Conservation (phyloP, 1,284 basidiomycete genomes). For the Austroboletus sp. region DNA sequence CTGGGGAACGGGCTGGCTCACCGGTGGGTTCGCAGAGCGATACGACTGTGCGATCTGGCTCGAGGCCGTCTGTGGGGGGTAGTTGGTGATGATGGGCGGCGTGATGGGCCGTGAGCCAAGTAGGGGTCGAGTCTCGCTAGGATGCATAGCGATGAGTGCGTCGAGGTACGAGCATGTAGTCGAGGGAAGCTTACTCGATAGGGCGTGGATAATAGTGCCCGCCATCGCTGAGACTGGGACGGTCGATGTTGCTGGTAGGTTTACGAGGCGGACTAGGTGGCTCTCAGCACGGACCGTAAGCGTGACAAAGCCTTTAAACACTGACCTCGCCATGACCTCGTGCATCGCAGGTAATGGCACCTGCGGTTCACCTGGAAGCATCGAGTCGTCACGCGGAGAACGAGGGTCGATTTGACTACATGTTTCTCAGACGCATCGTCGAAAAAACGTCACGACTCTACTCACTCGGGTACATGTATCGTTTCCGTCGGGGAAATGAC, state of each 20-base stretch:
- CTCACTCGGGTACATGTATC: conserved; percentile 24
- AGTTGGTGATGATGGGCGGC: conserved; percentile 28
- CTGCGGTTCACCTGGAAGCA: conserved; percentile 25
- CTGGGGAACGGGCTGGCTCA: conserved; percentile 29
- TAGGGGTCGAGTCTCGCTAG: conserved; percentile 36
- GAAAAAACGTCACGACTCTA: conserved; percentile 6
- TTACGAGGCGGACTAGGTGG: conserved; percentile 19
- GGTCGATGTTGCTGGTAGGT: conserved; percentile 25
- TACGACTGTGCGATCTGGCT: conserved; percentile 23
- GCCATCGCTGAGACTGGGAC: conserved; percentile 14
- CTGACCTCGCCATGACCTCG: conserved; percentile 35
- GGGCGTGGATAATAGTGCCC: conserved; percentile 10
- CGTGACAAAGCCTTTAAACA: background rate
- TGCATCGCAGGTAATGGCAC: conserved; percentile 36
- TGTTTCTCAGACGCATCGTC: background rate
- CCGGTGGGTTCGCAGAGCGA: conserved; percentile 11
- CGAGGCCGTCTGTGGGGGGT: conserved; percentile 16
- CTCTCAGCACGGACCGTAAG: background rate
- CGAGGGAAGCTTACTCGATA: conserved; percentile 18
- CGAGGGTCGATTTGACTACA: conserved; percentile 30
- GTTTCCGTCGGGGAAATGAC: conserved; percentile 27
- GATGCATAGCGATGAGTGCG: conserved; percentile 5
- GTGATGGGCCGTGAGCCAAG: conserved; percentile 30
- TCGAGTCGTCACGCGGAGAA: conserved; percentile 31
- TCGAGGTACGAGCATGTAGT: background rate